Conservation (phyloP, 148 eudicot species). For the Arbutus unedo region DNA sequence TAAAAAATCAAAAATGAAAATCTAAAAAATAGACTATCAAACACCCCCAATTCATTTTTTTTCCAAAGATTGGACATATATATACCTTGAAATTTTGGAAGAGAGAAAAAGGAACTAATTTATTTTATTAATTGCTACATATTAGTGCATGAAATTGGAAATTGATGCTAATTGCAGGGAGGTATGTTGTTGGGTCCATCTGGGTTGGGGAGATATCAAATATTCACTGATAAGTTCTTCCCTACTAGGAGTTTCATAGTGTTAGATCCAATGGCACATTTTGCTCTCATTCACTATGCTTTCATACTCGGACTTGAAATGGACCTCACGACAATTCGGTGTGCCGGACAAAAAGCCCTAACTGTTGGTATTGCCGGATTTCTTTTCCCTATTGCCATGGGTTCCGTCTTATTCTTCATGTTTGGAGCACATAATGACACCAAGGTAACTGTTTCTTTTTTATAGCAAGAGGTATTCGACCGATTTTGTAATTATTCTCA, state of each 20-base stretch:
- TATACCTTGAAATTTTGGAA: too few species aligned
- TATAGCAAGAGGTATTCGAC: too few species aligned
- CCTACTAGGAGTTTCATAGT: neutral
- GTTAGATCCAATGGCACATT: slow-evolving; percentile 35
- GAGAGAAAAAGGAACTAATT: too few species aligned
- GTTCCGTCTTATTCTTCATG: slow-evolving; percentile 14
- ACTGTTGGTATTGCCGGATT: slow-evolving; percentile 15
- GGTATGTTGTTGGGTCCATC: slow-evolving; percentile 33
- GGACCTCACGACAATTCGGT: slow-evolving; percentile 24
- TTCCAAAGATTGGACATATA: too few species aligned
- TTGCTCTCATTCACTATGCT: slow-evolving; percentile 39
- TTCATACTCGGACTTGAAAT: slow-evolving; percentile 49
- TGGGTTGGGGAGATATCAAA: neutral
- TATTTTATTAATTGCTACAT: too few species aligned
- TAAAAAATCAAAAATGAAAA: too few species aligned
- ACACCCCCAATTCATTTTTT: too few species aligned
- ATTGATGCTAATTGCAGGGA: slow-evolving; percentile 23
- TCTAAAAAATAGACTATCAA: too few species aligned
- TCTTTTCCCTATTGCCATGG: slow-evolving; percentile 22
- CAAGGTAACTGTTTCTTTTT: neutral
- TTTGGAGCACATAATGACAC: neutral
- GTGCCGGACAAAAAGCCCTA: slow-evolving; percentile 14
- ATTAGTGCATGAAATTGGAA: neutral
- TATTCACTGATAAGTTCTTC: neutral
- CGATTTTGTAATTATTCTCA: too few species aligned